These are phyloP conservation scores for Podospora pseudopauciseta DNA, from an alignment of 495 filamentous ascomycete genomes.

Conservation along the genomic window DNA sequence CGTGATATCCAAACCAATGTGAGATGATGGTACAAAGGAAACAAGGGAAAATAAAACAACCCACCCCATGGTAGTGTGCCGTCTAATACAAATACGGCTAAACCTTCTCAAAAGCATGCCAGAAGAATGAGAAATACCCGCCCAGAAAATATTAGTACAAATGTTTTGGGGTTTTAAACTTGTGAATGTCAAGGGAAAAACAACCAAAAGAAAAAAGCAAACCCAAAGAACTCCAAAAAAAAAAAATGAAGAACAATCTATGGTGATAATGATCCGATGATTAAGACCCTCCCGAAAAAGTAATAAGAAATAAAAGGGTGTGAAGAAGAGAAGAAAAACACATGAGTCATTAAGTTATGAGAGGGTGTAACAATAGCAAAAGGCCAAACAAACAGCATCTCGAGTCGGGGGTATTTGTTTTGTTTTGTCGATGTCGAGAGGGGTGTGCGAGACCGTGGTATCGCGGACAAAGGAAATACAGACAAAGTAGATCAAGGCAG, in stretches of 20 bases:
- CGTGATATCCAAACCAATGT: background rate
- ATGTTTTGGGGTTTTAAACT: background rate
- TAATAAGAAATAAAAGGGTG: background rate
- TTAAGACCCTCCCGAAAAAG: background rate
- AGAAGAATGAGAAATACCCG: background rate
- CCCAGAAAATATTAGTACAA: constrained; percentile 3
- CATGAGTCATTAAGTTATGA: constrained; percentile 7
- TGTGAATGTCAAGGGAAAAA: background rate
- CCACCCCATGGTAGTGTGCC: background rate
- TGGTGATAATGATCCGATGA: background rate
- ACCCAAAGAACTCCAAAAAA: background rate
- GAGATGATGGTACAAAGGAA: background rate
- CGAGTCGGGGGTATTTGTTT: constrained; percentile 10
- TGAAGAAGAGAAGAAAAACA: constrained; percentile 5
- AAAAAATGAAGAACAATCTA: background rate
- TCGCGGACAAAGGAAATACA: constrained; percentile 2
- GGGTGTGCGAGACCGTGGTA: background rate
- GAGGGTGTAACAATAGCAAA: constrained; percentile 4
- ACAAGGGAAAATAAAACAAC: background rate
- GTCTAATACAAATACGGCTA: background rate
- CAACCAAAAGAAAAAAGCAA: background rate
- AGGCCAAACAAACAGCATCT: constrained; percentile 6
- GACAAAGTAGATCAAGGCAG: constrained; percentile 9
- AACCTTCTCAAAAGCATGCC: background rate
- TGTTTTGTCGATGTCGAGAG: constrained; percentile 4